Percentiles rank a stretch among this genome's conserved stretches.
Evolutionary conservation across 345 rosid genomes (phyloP).

Genomic region (Citrus unshiu): DNA sequence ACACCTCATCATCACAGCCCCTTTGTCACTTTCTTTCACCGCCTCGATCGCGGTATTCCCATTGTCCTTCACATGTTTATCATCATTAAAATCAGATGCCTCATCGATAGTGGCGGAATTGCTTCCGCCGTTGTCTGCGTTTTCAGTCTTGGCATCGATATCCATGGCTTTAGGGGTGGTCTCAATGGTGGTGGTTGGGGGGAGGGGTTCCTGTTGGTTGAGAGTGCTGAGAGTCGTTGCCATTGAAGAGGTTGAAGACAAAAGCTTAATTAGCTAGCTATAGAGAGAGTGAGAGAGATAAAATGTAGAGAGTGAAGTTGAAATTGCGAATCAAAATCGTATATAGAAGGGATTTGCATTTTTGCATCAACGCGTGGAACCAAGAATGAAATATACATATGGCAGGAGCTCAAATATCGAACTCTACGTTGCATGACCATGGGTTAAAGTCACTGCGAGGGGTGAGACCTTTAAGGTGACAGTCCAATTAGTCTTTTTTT

Average conservation of each 20-base stretch:
- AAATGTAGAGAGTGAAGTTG: not conserved
- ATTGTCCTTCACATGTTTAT: not conserved
- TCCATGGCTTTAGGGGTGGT: not conserved
- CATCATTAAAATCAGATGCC: not conserved
- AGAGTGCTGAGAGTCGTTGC: not conserved
- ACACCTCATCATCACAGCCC: not conserved
- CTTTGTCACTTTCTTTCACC: not conserved
- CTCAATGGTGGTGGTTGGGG: not conserved
- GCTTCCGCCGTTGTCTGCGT: not conserved
- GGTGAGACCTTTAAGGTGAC: not conserved
- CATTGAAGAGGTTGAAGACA: not conserved
- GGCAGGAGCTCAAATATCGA: not conserved
- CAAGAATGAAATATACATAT: not conserved
- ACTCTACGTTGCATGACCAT: not conserved
- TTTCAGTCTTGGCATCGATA: not conserved
- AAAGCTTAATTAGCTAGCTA: not conserved
- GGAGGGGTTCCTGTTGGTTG: not conserved
- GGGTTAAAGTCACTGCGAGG: not conserved
- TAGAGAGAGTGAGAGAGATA: not conserved
- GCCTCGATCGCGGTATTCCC: too few relatives aligned
- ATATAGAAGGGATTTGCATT: not conserved
- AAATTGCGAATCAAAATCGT: not conserved
- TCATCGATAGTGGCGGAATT: too few relatives aligned
- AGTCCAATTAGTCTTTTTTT: not conserved
- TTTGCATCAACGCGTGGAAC: conserved; percentile 5